Evolutionary conservation across 768 basidiomycete genomes (phyloP).

Genomic region (Hirschioporus abietinus): DNA sequence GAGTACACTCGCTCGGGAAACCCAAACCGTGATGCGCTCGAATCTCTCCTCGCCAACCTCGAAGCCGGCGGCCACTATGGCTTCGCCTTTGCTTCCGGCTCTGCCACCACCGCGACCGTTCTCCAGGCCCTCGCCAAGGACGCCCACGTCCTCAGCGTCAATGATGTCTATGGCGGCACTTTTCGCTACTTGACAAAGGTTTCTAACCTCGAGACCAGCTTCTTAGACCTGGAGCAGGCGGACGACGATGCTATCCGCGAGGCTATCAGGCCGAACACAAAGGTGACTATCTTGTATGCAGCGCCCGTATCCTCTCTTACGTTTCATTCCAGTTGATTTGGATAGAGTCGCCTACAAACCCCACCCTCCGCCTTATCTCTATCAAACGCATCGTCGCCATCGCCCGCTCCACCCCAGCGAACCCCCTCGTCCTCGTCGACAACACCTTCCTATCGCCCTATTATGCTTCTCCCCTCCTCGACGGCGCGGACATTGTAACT

Average conservation of each 20-base stretch:
- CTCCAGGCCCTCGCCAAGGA: constrained; percentile 67
- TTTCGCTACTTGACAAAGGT: constrained; percentile 78
- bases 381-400: constrained; percentile 66
- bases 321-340: constrained; percentile 68
- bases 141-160: constrained; percentile 81
- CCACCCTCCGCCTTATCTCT: constrained; percentile 82
- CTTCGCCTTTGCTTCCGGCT: constrained; percentile 82
- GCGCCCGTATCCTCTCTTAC: constrained; percentile 4
- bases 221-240: constrained; percentile 72
- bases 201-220: constrained; percentile 65
- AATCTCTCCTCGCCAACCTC: constrained; percentile 69
- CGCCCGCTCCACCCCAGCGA: constrained; percentile 53
- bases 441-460: constrained; percentile 94
- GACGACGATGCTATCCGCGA: constrained; percentile 59
- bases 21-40: constrained; percentile 80
- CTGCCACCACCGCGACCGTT: constrained; percentile 79
- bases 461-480: constrained; percentile 82
- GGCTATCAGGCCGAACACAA: constrained; percentile 73
- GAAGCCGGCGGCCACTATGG: constrained; percentile 70
- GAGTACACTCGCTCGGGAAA: constrained; percentile 91
- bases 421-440: constrained; percentile 83
- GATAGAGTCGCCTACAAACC: constrained; percentile 96
- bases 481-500: constrained; percentile 79
- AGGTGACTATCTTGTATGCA: constrained; percentile 39
- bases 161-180: constrained; percentile 94